These are phyloP conservation scores for Ambrosia artemisiifolia DNA, from an alignment of 129 eudicot genomes.

Conservation along the genomic window DNA sequence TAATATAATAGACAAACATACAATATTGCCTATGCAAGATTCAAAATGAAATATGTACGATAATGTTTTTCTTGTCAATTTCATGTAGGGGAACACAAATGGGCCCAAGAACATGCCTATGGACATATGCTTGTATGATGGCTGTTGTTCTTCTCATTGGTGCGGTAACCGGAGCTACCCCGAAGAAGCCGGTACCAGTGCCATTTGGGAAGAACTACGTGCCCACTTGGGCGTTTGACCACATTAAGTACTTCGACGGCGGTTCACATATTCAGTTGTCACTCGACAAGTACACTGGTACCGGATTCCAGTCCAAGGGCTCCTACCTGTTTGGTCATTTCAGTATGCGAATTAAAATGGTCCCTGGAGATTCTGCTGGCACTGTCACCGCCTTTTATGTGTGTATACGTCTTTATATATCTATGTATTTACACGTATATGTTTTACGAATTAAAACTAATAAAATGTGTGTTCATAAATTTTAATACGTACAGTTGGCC, in stretches of 20 bases:
- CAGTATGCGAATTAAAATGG: slow-evolving; percentile 75
- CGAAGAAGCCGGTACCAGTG: slow-evolving; percentile 54
- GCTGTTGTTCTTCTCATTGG: slow-evolving; percentile 10
- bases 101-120: slow-evolving; percentile 1
- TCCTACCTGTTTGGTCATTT: slow-evolving; percentile 84
- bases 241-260: slow-evolving; percentile 72
- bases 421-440: background rate
- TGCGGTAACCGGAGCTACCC: slow-evolving; percentile 46
- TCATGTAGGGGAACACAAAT: background rate
- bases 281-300: slow-evolving; percentile 67
- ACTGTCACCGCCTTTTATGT: slow-evolving; percentile 95
- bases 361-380: slow-evolving; percentile 88
- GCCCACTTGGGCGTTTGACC: slow-evolving; percentile 91
- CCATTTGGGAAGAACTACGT: slow-evolving; percentile 76
- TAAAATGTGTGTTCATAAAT: no score
- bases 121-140: slow-evolving; percentile 7
- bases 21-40: no score
- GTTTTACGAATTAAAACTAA: background rate
- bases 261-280: slow-evolving; percentile 61
- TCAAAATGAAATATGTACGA: no score
- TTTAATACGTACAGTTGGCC: slow-evolving; percentile 43
- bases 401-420: background rate
- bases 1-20: no score
- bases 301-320: slow-evolving; percentile 89
- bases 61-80: background rate